Evolutionary conservation across 805 yeast species (phyloP).

Genomic region (Hanseniaspora taiwanica): DNA sequence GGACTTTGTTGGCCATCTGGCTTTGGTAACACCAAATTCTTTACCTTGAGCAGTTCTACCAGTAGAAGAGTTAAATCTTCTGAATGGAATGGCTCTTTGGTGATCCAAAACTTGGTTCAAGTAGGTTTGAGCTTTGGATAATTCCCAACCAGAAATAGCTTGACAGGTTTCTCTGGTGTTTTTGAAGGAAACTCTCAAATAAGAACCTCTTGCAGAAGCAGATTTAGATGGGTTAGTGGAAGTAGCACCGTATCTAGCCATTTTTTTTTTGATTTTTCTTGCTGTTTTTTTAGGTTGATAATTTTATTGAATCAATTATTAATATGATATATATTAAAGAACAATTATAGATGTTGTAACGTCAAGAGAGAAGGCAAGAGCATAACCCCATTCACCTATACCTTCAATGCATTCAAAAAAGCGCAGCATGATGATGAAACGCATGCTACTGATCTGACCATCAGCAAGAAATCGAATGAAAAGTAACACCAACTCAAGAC

Average conservation of each 20-base stretch:
- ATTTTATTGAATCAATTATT: too few relatives aligned
- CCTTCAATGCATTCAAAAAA: too few relatives aligned
- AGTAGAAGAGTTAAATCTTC: conserved; percentile 90
- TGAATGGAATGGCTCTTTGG: conserved; percentile 99
- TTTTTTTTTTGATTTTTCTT: conserved; percentile 27
- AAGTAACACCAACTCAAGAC: too few relatives aligned
- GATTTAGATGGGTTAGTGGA: conserved; percentile 99
- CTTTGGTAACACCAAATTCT: conserved; percentile 99
- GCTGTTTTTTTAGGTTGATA: conserved; percentile 7
- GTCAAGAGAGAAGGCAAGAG: too few relatives aligned
- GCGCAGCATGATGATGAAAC: too few relatives aligned
- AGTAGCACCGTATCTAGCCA: conserved; percentile 99
- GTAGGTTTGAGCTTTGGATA: conserved; percentile 90
- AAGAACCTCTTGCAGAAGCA: conserved; percentile 98
- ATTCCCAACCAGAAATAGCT: conserved; percentile 97
- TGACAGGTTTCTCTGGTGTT: conserved; percentile 99
- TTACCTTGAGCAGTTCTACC: conserved; percentile 99
- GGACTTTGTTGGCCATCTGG: conserved; percentile 99
- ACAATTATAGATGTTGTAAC: too few relatives aligned
- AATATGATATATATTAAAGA: too few relatives aligned
- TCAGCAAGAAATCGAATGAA: too few relatives aligned
- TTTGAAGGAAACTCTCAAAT: conserved; percentile 98
- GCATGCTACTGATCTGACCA: too few relatives aligned
- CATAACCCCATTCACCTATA: too few relatives aligned
- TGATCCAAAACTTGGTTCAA: conserved; percentile 92